Conservation (phyloP, 805 yeast genomes). For the Candida chauliodis region DNA sequence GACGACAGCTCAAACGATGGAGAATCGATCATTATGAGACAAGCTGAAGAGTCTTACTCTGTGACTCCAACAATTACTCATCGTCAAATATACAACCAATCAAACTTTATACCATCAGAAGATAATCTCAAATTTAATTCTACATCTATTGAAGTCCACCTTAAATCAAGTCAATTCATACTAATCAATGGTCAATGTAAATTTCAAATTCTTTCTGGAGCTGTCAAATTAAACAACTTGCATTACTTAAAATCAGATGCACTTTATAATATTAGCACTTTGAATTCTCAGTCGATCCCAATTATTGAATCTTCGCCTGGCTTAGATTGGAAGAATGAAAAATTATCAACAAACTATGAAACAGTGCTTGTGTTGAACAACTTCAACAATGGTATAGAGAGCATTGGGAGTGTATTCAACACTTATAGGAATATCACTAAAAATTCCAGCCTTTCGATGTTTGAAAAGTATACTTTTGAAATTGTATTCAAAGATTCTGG, state of each 20-base stretch:
- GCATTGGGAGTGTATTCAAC: constrained; percentile 40
- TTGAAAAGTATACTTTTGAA: constrained; percentile 35
- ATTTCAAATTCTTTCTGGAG: constrained; percentile 45
- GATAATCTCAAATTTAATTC: constrained; percentile 35
- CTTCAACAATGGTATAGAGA: constrained; percentile 42
- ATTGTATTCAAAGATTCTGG: constrained; percentile 26
- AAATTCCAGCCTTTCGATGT: constrained; percentile 12
- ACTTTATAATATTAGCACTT: constrained; percentile 21
- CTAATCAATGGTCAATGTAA: constrained; percentile 47
- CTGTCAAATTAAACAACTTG: constrained; percentile 39
- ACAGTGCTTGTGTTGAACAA: constrained; percentile 34
- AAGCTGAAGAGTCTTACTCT: not conserved
- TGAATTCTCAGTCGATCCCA: constrained; percentile 40
- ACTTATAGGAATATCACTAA: constrained; percentile 41
- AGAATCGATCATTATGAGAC: too few species aligned
- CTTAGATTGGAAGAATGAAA: not conserved
- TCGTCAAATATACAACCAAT: constrained; percentile 12
- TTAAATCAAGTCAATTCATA: constrained; percentile 40
- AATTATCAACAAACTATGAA: not conserved
- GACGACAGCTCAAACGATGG: constrained; percentile 19
- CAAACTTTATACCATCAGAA: constrained; percentile 35
- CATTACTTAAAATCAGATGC: constrained; percentile 22
- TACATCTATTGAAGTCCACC: constrained; percentile 36
- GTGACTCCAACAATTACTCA: not conserved
- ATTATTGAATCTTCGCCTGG: constrained; percentile 19